Evolutionary conservation across 2,329 filamentous ascomycete species (phyloP).

Genomic region (Blastomyces gilchristii): DNA sequence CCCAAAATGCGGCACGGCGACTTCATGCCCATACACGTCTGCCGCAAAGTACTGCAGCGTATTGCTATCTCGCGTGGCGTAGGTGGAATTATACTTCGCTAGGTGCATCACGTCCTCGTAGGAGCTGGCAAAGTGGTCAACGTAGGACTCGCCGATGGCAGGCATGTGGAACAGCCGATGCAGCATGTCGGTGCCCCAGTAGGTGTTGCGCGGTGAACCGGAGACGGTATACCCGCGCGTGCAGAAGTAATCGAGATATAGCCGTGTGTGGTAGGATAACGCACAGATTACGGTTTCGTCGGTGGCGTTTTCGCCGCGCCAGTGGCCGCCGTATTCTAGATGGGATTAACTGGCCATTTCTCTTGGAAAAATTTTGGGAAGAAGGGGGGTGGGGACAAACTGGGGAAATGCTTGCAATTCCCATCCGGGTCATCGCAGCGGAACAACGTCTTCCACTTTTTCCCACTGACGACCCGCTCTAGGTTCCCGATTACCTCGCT

Average conservation of each 20-base stretch:
- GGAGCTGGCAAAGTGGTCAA: slow-evolving; percentile 54
- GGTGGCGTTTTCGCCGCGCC: slow-evolving; percentile 55
- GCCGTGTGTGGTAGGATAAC: slow-evolving; percentile 49
- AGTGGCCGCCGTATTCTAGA: slow-evolving; percentile 56
- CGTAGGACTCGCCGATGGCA: slow-evolving; percentile 47
- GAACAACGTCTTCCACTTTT: slow-evolving; percentile 50
- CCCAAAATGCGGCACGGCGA: slow-evolving; percentile 53
- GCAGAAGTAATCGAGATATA: slow-evolving; percentile 50
- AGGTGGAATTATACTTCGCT: slow-evolving; percentile 41
- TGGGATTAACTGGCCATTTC: too few relatives aligned
- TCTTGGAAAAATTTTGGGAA: too few relatives aligned
- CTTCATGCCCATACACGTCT: slow-evolving; percentile 54
- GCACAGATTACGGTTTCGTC: slow-evolving; percentile 60
- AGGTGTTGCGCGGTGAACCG: slow-evolving; percentile 46
- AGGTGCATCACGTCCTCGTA: slow-evolving; percentile 47
- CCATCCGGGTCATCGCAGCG: slow-evolving; percentile 58
- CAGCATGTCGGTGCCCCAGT: slow-evolving; percentile 56
- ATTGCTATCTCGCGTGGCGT: slow-evolving; percentile 49
- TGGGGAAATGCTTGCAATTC: slow-evolving; percentile 46
- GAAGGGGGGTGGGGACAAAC: slow-evolving; percentile 24
- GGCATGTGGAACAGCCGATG: slow-evolving; percentile 58
- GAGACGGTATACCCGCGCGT: slow-evolving; percentile 53
- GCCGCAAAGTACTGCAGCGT: slow-evolving; percentile 59
- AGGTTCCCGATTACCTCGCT: slow-evolving; percentile 53
- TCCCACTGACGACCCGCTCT: slow-evolving; percentile 45